Base-by-base conservation (phyloP, 139 green algal species). In the Yamagishiella unicocca region DNA sequence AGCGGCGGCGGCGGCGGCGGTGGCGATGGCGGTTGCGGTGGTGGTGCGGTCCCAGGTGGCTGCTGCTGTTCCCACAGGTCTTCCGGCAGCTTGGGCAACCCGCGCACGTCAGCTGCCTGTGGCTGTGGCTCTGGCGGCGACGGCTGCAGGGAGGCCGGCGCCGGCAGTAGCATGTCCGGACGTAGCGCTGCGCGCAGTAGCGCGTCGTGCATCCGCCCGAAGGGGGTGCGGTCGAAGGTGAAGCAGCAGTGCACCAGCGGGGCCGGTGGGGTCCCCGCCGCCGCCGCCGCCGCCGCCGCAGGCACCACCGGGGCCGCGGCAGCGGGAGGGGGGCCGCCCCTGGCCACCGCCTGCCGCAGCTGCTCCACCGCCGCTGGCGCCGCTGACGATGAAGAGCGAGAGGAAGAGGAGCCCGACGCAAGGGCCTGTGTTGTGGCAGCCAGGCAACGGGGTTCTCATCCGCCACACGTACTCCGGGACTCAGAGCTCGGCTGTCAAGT, bases 241-340 rank as follows among this genome's bases (percentile, higher is more conserved):
- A 96, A 95, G 62, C 91, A 91, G 25, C 89, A 88, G 74, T 96
- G 93, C 5, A 88, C 79, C 50, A 95, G 89, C 45, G 81, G 81
- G 0, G 81, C 24, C n/a, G 62, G 14, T 4, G 9, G 27, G 27
- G 55, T 37, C 29, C 9, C 45, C 73, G 73, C 10, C 27, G 35
- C 29, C 4, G 75, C 31, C 1, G 74, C 14, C 31, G 33, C 46
- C 14, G 7, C 73, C 12, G 45, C 45, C 50, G 50, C 50, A 12
- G 50, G 12, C 50, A 17, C 50, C 50, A 17, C 71, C 7, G n/a
- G n/a, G n/a, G n/a, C n/a, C n/a, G n/a, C n/a, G n/a, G n/a, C n/a
- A n/a, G n/a, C n/a, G n/a, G n/a, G n/a, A n/a, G n/a, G n/a, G n/a
- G n/a, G n/a, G n/a, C n/a, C n/a, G n/a, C n/a, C n/a, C n/a, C n/a